Evolutionary conservation across 495 filamentous ascomycete species (phyloP).

Genomic region (Talaromyces thailandensis): DNA sequence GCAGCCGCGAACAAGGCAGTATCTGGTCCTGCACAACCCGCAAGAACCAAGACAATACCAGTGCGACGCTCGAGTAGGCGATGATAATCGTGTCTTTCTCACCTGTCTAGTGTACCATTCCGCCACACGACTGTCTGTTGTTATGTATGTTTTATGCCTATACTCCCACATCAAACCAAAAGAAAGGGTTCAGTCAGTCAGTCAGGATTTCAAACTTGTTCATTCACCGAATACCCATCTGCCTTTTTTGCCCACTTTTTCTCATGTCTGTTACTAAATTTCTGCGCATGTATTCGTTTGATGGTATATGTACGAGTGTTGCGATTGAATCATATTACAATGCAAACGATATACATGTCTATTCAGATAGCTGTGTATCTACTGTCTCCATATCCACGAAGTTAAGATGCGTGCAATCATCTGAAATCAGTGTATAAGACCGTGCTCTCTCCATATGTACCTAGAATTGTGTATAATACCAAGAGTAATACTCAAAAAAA

Average conservation of each 20-base stretch:
- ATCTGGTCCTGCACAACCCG: slow-evolving; percentile 9
- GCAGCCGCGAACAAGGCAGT: slow-evolving; percentile 9
- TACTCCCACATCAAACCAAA: not conserved
- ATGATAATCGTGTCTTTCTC: slow-evolving; percentile 13
- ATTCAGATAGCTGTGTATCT: not conserved
- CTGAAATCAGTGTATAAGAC: not conserved
- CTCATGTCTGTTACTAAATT: slow-evolving; percentile 3
- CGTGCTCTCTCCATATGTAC: not conserved
- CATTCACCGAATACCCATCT: slow-evolving; percentile 20
- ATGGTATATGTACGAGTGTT: not conserved
- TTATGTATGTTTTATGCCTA: not conserved
- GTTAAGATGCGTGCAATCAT: too few relatives aligned
- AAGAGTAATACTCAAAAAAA: not conserved
- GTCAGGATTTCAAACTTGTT: not conserved
- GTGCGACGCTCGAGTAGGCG: slow-evolving; percentile 32
- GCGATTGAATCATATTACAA: not conserved
- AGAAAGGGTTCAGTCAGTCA: not conserved
- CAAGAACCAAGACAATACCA: slow-evolving; percentile 17
- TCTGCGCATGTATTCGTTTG: slow-evolving; percentile 1
- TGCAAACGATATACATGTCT: not conserved
- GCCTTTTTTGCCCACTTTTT: not conserved
- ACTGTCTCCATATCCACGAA: not conserved
- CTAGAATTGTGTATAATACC: slow-evolving; percentile 1
- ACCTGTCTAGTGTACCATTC: not conserved
- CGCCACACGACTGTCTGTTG: not conserved